Evolutionary conservation across 2,329 filamentous ascomycete genomes (phyloP).

Genomic region (Mycosphaerella sp.): DNA sequence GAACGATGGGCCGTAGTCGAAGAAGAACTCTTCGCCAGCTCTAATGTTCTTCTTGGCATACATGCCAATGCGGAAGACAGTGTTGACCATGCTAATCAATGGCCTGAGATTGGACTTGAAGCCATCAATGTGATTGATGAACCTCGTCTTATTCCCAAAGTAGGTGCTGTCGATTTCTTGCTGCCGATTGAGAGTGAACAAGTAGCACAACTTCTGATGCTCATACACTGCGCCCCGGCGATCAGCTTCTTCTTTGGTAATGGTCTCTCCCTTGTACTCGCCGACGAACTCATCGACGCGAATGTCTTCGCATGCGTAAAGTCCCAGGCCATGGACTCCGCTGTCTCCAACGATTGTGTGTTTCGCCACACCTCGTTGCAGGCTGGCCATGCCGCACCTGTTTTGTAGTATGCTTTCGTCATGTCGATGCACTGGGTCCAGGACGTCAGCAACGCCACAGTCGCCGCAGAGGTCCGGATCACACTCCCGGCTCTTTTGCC

Average conservation of each 20-base stretch:
- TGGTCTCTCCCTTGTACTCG: conserved; percentile 74
- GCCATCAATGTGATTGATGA: conserved; percentile 69
- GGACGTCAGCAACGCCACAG: conserved; percentile 63
- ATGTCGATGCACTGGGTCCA: conserved; percentile 61
- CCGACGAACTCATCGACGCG: conserved; percentile 65
- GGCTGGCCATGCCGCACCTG: conserved; percentile 64
- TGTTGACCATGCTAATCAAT: conserved; percentile 65
- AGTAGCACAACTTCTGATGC: conserved; percentile 56
- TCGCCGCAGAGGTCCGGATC: conserved; percentile 66
- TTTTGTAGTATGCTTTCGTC: conserved; percentile 50
- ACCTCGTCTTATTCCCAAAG: conserved; percentile 73
- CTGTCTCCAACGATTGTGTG: conserved; percentile 64
- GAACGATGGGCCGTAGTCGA: conserved; percentile 59
- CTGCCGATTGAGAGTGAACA: conserved; percentile 48
- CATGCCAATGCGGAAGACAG: conserved; percentile 67
- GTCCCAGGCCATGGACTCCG: conserved; percentile 66
- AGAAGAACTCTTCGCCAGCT: conserved; percentile 70
- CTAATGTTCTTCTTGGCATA: conserved; percentile 60
- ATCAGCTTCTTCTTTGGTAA: conserved; percentile 62
- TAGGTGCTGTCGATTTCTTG: conserved; percentile 64
- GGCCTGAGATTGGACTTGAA: conserved; percentile 56
- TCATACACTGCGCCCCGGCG: conserved; percentile 61
- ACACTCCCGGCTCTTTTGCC: conserved; percentile 68
- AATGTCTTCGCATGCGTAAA: conserved; percentile 65
- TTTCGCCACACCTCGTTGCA: conserved; percentile 63